A percentile compares a stretch with the other conserved stretches of the same genome.
Evolutionary conservation across 106 monocot genomes (phyloP).

Genomic region (Dendrobium huoshanense): DNA sequence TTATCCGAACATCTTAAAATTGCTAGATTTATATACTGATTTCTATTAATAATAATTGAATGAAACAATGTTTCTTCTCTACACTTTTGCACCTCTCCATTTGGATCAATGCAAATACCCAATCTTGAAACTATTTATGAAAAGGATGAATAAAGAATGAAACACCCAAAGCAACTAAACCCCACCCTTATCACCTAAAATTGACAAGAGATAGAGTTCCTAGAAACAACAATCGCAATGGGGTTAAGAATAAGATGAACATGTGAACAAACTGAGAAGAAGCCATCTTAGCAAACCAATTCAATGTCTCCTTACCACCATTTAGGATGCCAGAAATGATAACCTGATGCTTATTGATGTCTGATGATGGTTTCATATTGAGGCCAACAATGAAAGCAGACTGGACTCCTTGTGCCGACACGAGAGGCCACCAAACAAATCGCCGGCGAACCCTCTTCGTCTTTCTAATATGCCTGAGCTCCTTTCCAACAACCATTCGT

Average conservation of each 20-base stretch:
- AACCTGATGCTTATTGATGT: slow-evolving; percentile 7
- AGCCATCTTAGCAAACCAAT: slow-evolving; percentile 25
- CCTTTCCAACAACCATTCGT: slow-evolving; percentile 27
- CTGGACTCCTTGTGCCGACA: slow-evolving; percentile 3
- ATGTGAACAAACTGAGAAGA: slow-evolving; percentile 32
- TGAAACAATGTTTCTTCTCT: background rate
- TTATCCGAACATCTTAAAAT: no score
- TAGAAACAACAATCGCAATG: slow-evolving; percentile 35
- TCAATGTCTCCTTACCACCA: slow-evolving; percentile 47
- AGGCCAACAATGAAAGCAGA: background rate
- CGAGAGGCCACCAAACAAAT: slow-evolving; percentile 35
- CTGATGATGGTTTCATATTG: background rate
- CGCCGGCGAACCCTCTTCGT: slow-evolving; percentile 22
- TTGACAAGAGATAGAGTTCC: slow-evolving; percentile 33
- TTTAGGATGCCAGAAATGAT: slow-evolving; percentile 38
- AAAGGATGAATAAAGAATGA: slow-evolving; percentile 30
- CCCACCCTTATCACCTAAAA: background rate
- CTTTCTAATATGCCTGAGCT: slow-evolving; percentile 34
- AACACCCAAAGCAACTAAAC: background rate
- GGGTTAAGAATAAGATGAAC: slow-evolving; percentile 36
- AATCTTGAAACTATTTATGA: background rate
- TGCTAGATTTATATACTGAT: background rate
- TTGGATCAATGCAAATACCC: background rate
- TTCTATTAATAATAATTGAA: background rate
- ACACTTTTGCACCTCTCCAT: background rate